Conservation (phyloP, 164 flowering plant genomes). For the Cinnamomum micranthum region DNA sequence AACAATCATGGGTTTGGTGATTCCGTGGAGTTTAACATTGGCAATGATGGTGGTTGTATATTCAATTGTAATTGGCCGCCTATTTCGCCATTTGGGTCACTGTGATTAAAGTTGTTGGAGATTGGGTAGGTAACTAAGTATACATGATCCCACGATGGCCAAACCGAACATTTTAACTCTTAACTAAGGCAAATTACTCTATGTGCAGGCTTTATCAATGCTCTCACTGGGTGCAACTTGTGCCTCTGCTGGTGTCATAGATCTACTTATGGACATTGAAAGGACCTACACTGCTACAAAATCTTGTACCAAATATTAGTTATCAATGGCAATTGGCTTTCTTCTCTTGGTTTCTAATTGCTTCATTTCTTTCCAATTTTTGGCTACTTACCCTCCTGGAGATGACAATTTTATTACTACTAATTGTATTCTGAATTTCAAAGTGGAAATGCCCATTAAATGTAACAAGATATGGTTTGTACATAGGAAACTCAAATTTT, state of each 20-base stretch:
- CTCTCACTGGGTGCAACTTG: conserved; percentile 68
- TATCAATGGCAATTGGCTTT: conserved; percentile 75
- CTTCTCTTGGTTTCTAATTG: conserved; percentile 62
- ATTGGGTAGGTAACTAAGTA: conserved; percentile 43
- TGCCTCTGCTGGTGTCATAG: conserved; percentile 55
- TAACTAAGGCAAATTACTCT: background rate
- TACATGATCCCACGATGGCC: background rate
- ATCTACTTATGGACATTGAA: conserved; percentile 38
- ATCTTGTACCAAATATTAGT: conserved; percentile 55
- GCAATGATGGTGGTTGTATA: conserved; percentile 58
- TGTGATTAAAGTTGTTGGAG: conserved; percentile 52
- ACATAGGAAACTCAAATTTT: no score
- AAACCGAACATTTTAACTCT: background rate
- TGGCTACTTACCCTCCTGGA: conserved; percentile 57
- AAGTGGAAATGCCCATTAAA: no score
- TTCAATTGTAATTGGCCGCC: conserved; percentile 40
- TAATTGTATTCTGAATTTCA: no score
- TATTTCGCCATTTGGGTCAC: conserved; percentile 54
- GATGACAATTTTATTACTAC: conserved; percentile 5
- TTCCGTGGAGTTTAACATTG: conserved; percentile 76
- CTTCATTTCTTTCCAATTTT: conserved; percentile 58
- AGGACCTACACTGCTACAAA: conserved; percentile 39
- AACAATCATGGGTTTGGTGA: conserved; percentile 65
- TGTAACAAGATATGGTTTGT: no score
- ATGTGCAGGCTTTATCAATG: conserved; percentile 45